Percentiles rank a stretch among this genome's conserved stretches.
Evolutionary conservation across 1,284 basidiomycete genomes (phyloP).

Genomic region (Irpex rosettiformis): DNA sequence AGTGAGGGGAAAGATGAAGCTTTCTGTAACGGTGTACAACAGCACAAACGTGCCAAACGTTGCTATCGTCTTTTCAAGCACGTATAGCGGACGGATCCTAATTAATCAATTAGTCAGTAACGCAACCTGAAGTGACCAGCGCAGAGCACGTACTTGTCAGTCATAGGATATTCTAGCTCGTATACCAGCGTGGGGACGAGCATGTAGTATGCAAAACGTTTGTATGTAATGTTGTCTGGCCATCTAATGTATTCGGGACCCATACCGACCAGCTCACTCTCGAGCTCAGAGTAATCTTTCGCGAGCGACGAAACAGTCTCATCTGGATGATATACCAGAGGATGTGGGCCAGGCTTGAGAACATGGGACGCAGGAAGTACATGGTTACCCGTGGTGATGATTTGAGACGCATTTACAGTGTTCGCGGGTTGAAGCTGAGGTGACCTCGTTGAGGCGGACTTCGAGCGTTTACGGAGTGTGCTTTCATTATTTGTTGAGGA

Average conservation of each 20-base stretch:
- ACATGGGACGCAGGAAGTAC: conserved; percentile 19
- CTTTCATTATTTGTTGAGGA: neutral
- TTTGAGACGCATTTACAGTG: conserved; percentile 11
- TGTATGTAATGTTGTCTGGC: conserved; percentile 84
- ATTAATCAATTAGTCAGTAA: conserved; percentile 5
- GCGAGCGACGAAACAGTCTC: conserved; percentile 68
- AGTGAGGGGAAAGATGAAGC: conserved; percentile 85
- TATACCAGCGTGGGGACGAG: conserved; percentile 94
- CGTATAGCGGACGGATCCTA: conserved; percentile 86
- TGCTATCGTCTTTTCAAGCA: conserved; percentile 93
- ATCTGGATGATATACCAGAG: conserved; percentile 75
- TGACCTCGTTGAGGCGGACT: conserved; percentile 3
- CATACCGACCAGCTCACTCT: conserved; percentile 72
- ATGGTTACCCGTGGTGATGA: conserved; percentile 26
- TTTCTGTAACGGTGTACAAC: conserved; percentile 89
- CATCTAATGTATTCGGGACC: conserved; percentile 70
- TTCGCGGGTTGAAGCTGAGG: conserved; percentile 10
- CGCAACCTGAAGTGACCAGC: neutral
- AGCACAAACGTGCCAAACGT: conserved; percentile 95
- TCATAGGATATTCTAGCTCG: conserved; percentile 93
- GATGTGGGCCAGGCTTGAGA: conserved; percentile 37
- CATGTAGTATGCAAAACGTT: conserved; percentile 87
- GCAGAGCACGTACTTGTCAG: conserved; percentile 56
- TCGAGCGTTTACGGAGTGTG: conserved; percentile 47
- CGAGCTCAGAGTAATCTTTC: conserved; percentile 72